phyloP scores from a whole-genome alignment of 2,329 filamentous ascomycete genomes.

The Tolypocladium inflatum region DNA sequence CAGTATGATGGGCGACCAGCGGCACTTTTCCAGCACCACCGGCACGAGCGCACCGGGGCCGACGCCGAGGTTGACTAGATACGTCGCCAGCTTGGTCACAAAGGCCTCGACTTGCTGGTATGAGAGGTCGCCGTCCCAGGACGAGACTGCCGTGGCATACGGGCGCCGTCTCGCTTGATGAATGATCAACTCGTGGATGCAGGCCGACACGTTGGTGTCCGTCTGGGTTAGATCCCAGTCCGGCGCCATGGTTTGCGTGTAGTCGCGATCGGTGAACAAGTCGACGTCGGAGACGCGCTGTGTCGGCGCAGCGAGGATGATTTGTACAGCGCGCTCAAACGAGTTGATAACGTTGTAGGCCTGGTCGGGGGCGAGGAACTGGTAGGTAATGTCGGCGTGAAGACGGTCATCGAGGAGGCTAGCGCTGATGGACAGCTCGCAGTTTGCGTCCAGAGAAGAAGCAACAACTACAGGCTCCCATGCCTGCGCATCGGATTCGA shows the following conservation, averaged over 20 bases:
- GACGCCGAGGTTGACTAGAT: constrained; percentile 42
- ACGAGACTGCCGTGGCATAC: constrained; percentile 29
- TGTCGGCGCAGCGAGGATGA: constrained; percentile 32
- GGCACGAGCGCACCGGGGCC: constrained; percentile 48
- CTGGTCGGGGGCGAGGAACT: constrained; percentile 32
- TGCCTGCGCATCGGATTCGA: neutral
- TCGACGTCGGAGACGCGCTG: constrained; percentile 35
- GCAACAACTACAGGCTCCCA: constrained; percentile 7
- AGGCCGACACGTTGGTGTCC: constrained; percentile 27
- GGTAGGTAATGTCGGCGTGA: constrained; percentile 33
- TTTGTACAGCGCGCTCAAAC: constrained; percentile 41
- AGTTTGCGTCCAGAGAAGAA: constrained; percentile 20
- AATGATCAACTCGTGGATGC: constrained; percentile 36
- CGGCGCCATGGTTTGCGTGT: constrained; percentile 43
- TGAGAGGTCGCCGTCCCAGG: constrained; percentile 35
- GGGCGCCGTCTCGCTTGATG: constrained; percentile 28
- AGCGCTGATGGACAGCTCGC: constrained; percentile 35
- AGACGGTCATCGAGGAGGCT: constrained; percentile 31
- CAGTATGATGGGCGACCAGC: constrained; percentile 59
- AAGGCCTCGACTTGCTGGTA: constrained; percentile 29
- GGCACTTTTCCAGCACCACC: constrained; percentile 60
- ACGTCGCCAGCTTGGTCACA: constrained; percentile 27
- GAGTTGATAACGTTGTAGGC: constrained; percentile 38
- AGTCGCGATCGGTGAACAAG: constrained; percentile 46
- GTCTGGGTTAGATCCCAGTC: constrained; percentile 32